Conservation (phyloP, 495 filamentous ascomycete genomes). For the Trichocladium antarcticum region DNA sequence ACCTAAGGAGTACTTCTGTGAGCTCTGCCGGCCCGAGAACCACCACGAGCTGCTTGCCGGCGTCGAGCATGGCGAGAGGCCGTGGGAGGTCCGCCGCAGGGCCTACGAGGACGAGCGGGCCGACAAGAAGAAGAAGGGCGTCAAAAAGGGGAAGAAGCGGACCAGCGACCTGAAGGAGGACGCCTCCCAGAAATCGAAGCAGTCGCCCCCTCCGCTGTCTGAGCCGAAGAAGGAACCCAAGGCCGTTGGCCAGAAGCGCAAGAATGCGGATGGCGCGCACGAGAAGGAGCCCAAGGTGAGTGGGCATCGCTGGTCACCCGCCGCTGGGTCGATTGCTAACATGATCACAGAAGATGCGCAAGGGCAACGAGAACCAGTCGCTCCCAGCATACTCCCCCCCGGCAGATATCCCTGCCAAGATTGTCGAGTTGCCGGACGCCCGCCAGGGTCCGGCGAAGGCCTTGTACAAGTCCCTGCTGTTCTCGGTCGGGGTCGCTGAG, state of each 20-base stretch:
- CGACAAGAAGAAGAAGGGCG: conserved; percentile 37
- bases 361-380: conserved; percentile 37
- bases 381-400: conserved; percentile 31
- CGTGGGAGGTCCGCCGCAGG: conserved; percentile 63
- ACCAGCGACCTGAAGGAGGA: conserved; percentile 40
- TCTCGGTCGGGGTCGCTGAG: conserved; percentile 31
- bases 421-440: conserved; percentile 31
- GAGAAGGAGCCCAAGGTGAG: conserved; percentile 36
- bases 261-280: conserved; percentile 35
- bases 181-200: conserved; percentile 31
- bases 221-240: conserved; percentile 30
- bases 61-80: conserved; percentile 66
- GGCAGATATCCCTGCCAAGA: conserved; percentile 28
- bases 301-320: conserved; percentile 2
- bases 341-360: conserved; percentile 38
- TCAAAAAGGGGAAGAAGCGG: conserved; percentile 42
- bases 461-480: conserved; percentile 34
- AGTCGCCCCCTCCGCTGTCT: conserved; percentile 27
- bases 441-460: conserved; percentile 35
- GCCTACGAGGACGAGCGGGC: conserved; percentile 37
- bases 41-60: conserved; percentile 65
- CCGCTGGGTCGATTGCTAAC: neutral
- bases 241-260: conserved; percentile 27
- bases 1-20: conserved; percentile 76
- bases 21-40: conserved; percentile 72